Evolutionary conservation across 345 rosid species (phyloP), one percentile per base, ranked within the genome.

Genomic region (Murraya koenigii): DNA sequence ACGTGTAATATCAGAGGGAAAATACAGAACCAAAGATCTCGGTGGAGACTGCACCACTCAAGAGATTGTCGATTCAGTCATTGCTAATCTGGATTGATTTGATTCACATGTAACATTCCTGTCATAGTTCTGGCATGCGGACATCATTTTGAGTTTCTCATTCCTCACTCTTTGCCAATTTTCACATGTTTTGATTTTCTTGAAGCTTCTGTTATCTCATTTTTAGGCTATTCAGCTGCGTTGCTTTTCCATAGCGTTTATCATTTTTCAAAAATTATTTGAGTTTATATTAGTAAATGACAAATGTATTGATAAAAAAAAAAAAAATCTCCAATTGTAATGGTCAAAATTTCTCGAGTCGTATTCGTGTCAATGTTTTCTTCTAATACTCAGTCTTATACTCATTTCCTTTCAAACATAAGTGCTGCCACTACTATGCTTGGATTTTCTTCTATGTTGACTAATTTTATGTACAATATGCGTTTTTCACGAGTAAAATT

Each of bases 1-100:
- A 75, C 77, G 78, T 6, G 93, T 93, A 69, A 93, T 95, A 62
- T 77, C 28, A 2, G 97, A 90, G 69, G 93, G 94, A 36, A 83
- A 83, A 75, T 80, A 76, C 73, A 84, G 93, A 70, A 95, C 98
- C 41, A 93, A 95, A 79, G 98, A 95, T 76, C 89, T 95, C 1
- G 98, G 98, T 13, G 95, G 98, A 49, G 11, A 10, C 68, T 86
- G 94, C 91, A 81, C 86, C n/a, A 93, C 98, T 64, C 89, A 93
- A 82, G 87, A 92, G 83, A 91, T 95, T 7, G 93, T 90, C 61
- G 90, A 92, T 79, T 98, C 98, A 1, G 97, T 95, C 85, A 87
- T 93, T 54, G 87, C 87, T 23, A 85, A 88, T 58, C 76, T 90
- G 58, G 91, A 87, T 60, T 86, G 84, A 89, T 44, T 60, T 86